Evolutionary conservation across 169 alveolate genomes (phyloP).

Genomic region (Cystoisospora suis): DNA sequence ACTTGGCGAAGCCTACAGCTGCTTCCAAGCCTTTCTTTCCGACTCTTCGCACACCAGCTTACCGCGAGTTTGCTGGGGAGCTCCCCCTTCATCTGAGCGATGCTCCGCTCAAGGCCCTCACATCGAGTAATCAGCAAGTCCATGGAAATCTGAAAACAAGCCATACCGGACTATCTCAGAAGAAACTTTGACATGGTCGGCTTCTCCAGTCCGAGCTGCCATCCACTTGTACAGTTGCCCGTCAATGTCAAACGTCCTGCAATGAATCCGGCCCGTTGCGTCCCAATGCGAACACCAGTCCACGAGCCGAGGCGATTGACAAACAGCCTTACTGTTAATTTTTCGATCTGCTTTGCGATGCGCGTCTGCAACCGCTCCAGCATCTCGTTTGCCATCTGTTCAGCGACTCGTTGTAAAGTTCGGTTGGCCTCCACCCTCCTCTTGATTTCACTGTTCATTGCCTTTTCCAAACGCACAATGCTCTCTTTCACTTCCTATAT

Average conservation of each 20-base stretch:
- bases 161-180: too few relatives aligned
- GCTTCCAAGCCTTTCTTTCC: too few relatives aligned
- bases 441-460: conserved; percentile 65
- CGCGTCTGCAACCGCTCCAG: conserved; percentile 65
- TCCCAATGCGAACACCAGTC: too few relatives aligned
- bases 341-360: conserved; percentile 60
- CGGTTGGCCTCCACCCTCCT: conserved; percentile 67
- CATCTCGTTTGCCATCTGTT: conserved; percentile 70
- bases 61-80: conserved; percentile 67
- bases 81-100: conserved; percentile 70
- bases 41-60: too few relatives aligned
- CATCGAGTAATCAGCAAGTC: conserved; percentile 64
- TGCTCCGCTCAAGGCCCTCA: conserved; percentile 61
- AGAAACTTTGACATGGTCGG: too few relatives aligned
- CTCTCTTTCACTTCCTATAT: conserved; percentile 58
- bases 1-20: too few relatives aligned
- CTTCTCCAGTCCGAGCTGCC: too few relatives aligned
- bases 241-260: too few relatives aligned
- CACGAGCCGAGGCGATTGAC: too few relatives aligned
- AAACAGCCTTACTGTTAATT: conserved; percentile 49
- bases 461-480: conserved; percentile 56
- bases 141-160: conserved; percentile 47
- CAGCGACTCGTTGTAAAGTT: conserved; percentile 63
- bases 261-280: too few relatives aligned
- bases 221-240: too few relatives aligned